Evolutionary conservation across 768 basidiomycete species (phyloP).

Genomic region (Kwoniella sp.): DNA sequence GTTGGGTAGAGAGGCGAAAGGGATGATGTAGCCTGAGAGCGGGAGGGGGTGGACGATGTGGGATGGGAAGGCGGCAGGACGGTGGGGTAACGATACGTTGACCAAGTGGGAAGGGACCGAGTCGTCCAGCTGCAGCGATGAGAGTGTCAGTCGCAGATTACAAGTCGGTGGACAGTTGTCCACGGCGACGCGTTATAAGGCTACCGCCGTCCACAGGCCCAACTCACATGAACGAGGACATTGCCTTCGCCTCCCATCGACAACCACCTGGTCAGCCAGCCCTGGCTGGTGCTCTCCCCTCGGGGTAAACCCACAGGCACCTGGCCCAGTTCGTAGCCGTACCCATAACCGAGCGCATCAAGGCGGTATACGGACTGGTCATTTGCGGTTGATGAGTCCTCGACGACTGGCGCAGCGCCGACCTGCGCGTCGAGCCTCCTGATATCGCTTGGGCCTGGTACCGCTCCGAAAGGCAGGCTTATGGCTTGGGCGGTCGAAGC

Average conservation of each 20-base stretch:
- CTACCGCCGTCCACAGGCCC: too few relatives aligned
- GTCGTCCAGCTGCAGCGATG: neutral
- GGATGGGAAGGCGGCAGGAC: slow-evolving; percentile 45
- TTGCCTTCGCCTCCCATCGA: slow-evolving; percentile 39
- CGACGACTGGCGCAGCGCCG: too few relatives aligned
- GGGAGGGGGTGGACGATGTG: slow-evolving; percentile 24
- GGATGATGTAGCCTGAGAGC: slow-evolving; percentile 23
- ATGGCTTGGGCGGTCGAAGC: too few relatives aligned
- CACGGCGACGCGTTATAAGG: too few relatives aligned
- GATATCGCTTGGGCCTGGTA: too few relatives aligned
- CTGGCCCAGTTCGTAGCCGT: slow-evolving; percentile 1
- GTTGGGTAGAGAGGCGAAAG: slow-evolving; percentile 12
- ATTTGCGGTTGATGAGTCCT: too few relatives aligned
- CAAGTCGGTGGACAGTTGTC: too few relatives aligned
- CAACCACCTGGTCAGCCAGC: slow-evolving; percentile 31
- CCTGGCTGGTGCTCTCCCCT: slow-evolving; percentile 1
- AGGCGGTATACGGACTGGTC: too few relatives aligned
- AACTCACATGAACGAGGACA: slow-evolving; percentile 34
- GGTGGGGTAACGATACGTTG: slow-evolving; percentile 44
- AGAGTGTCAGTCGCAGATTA: too few relatives aligned
- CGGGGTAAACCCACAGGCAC: neutral
- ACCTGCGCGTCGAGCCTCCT: too few relatives aligned
- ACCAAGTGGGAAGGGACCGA: neutral
- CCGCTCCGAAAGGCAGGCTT: too few relatives aligned
- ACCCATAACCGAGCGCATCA: too few relatives aligned